Evolutionary conservation across 306 rosid species (phyloP), one percentile per base, ranked within the genome.

Genomic region (Cucumis hystrix): DNA sequence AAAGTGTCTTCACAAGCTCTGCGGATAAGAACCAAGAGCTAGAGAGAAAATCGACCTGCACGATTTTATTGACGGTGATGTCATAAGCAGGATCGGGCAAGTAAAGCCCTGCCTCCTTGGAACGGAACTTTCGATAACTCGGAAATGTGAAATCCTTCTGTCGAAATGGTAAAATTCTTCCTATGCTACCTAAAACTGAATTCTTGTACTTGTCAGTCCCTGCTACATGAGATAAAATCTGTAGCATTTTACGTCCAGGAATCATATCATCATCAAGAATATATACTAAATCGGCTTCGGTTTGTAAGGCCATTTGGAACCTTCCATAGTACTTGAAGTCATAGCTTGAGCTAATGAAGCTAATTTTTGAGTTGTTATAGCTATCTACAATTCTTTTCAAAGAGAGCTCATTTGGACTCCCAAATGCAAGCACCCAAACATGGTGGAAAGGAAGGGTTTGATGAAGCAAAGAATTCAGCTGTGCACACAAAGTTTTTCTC

Each of bases 301-400:
- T 92, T 81, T 95, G 97, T 23, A 92, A 80, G 49, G 99, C 97
- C 88, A 95, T 89, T 62, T 95, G 99, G 72, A 95, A 95, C 80
- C 99, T 88, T 59, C 99, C 99, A 57, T 95, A 95, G 92, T 95
- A 95, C 89, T 92, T 95, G 86, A 95, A 95, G 80, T 95, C 99
- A 58, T 95, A 92, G 80, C 83, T 88, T 43, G 97, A 95, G 76
- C 97, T 87, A 37, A 95, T 80, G 89, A 95, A 95, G 75, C 96
- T 91, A 49, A 95, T 89, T 72, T 96, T 87, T 10, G 96, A 68
- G 41, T 95, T 89, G 55, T 95, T 95, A 21, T 95, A 95, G 83
- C 97, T 91, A 0, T 92, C 97, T 4, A 95, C 99, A 58, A 95
- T 95, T 79, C 92, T 85, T 75, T 80, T 89, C 10, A 95, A 35